Evolutionary conservation across 1,284 basidiomycete genomes (phyloP).

Genomic region (Fistulinella staudtii): DNA sequence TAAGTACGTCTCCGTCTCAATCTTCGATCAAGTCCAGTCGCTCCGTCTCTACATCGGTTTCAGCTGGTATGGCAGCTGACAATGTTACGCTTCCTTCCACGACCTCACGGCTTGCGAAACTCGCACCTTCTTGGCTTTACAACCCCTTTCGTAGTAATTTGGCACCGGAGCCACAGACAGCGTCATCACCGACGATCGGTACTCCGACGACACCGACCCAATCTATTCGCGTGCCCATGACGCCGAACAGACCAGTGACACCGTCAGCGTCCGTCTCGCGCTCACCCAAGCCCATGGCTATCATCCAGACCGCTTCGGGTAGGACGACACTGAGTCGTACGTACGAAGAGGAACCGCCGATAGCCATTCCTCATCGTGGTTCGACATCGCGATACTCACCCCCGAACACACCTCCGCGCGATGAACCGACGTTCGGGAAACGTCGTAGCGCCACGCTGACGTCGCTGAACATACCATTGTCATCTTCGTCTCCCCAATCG

Average conservation of each 20-base stretch:
- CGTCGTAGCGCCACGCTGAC: conserved; percentile 47
- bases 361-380: conserved; percentile 39
- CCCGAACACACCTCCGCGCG: conserved; percentile 61
- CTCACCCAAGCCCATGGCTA: conserved; percentile 51
- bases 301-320: conserved; percentile 42
- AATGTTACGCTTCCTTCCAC: conserved; percentile 24
- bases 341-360: conserved; percentile 51
- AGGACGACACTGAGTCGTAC: conserved; percentile 45
- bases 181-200: conserved; percentile 38
- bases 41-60: conserved; percentile 34
- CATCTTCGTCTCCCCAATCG: conserved; percentile 48
- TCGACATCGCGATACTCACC: conserved; percentile 56
- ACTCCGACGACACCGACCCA: conserved; percentile 31
- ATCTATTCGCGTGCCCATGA: conserved; percentile 28
- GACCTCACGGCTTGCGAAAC: conserved; percentile 47
- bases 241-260: conserved; percentile 25
- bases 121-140: conserved; percentile 71
- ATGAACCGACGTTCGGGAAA: conserved; percentile 53
- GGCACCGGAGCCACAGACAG: conserved; percentile 56
- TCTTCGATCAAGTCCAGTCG: conserved; percentile 55
- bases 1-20: conserved; percentile 64
- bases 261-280: conserved; percentile 32
- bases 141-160: conserved; percentile 62
- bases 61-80: conserved; percentile 5
- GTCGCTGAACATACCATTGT: conserved; percentile 40